These are phyloP conservation scores for Hericium rajendrae DNA, from an alignment of 768 basidiomycete genomes.

Conservation along the genomic window DNA sequence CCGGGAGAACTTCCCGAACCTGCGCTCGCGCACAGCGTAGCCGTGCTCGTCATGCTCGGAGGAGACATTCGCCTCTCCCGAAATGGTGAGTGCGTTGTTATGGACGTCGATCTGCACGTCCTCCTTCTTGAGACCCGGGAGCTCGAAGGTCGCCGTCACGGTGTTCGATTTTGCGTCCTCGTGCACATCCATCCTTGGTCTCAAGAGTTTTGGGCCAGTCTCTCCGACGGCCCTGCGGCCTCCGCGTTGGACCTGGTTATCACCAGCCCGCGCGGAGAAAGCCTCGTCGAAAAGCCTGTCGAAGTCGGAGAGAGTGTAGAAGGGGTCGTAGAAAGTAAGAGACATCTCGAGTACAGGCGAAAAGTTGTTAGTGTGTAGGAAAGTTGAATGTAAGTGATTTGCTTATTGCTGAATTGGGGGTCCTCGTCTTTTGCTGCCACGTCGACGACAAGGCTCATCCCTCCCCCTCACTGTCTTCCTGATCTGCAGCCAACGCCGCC, in stretches of 20 bases:
- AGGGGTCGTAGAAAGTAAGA: neutral
- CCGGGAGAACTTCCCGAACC: constrained; percentile 19
- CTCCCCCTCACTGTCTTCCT: neutral
- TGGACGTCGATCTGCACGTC: constrained; percentile 42
- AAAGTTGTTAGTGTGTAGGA: neutral
- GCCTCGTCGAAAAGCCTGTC: neutral
- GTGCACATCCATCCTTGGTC: constrained; percentile 38
- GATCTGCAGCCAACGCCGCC: neutral
- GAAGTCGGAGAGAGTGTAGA: neutral
- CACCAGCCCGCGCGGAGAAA: neutral
- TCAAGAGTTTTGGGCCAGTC: neutral
- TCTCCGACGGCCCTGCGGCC: neutral
- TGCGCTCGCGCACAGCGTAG: constrained; percentile 24
- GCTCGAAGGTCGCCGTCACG: constrained; percentile 45
- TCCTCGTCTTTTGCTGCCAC: neutral
- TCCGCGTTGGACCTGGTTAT: neutral
- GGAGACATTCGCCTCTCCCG: constrained; percentile 33
- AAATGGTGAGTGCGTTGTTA: constrained; percentile 37
- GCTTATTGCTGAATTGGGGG: neutral
- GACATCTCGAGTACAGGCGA: neutral
- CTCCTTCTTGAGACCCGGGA: constrained; percentile 43
- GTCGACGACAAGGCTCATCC: neutral
- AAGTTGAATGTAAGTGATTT: neutral
- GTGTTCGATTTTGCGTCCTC: constrained; percentile 35
- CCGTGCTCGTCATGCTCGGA: constrained; percentile 26